Base-by-base conservation (phyloP, 495 filamentous ascomycete species). In the Cercophora newfieldiana region DNA sequence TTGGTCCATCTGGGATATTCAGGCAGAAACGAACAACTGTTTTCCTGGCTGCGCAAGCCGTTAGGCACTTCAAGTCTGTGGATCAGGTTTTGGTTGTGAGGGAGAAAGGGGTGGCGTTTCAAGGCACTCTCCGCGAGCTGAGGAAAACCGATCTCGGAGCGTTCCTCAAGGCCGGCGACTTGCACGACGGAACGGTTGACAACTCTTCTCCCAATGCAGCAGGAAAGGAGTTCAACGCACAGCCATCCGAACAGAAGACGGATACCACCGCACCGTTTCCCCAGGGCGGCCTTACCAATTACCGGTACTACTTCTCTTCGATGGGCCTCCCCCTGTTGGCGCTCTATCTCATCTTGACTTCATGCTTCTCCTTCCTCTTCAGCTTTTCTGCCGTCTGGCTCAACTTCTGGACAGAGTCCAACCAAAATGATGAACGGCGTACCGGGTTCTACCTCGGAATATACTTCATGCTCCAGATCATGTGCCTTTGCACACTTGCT, bases 321-420 rank as follows among this genome's bases (percentile, higher is more conserved):
- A 77, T 81, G 63, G 78, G 78, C 16, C 55, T 44, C 48, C 24
- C 28, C 10, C 53, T 66, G 22, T n/a, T 60, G 10, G 58, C 26
- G 16, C 65, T 47, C 25, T 55, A 67, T 24, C 10, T 76, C 3
- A 47, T 76, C 26, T 71, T 69, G 26, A 73, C 65, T 21, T 22
- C 55, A 65, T 73, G 77, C 21, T 74, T 58, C 30, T 21, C 54
- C 6, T 58, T 79, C 61, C 75, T 74, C 57, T 71, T 57, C 12
- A 80, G 79, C 64, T 81, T 72, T 44, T 65, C 72, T 25, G 76
- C 67, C 7, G 69, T 80, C 18, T 80, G 79, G 78, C 67, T 81
- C 25, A 78, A 68, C 53, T 75, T 72, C 60, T 81, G 79, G 79
- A 16, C 54, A 3, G 26, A 31, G 24, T 58, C 54, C 8, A 58